phyloP scores from a whole-genome alignment of 2,329 filamentous ascomycete genomes.

The Gyromitra esculenta region DNA sequence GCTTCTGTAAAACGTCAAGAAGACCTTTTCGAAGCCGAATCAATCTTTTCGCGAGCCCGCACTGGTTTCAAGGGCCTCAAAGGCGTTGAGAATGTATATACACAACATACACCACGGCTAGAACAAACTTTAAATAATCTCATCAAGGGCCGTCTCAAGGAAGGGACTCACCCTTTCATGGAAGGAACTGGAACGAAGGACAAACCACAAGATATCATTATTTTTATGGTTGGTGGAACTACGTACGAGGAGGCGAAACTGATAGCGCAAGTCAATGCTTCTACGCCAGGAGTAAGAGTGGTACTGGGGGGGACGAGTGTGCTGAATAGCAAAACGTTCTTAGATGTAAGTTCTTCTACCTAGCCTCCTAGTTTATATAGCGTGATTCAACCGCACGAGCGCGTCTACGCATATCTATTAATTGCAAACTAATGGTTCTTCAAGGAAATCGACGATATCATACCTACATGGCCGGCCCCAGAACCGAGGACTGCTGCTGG shows the following conservation, averaged over 20 bases:
- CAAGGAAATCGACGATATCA: slow-evolving; percentile 83
- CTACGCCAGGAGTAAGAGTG: slow-evolving; percentile 84
- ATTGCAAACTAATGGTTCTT: slow-evolving; percentile 11
- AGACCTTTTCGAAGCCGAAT: slow-evolving; percentile 89
- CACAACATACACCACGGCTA: slow-evolving; percentile 89
- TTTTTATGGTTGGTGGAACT: slow-evolving; percentile 92
- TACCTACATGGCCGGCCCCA: slow-evolving; percentile 83
- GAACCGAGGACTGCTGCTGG: slow-evolving; percentile 69
- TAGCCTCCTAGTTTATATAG: neutral
- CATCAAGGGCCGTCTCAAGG: slow-evolving; percentile 87
- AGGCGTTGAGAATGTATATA: slow-evolving; percentile 98
- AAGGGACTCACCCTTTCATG: slow-evolving; percentile 91
- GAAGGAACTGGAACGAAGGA: slow-evolving; percentile 89
- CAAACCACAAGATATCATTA: slow-evolving; percentile 94
- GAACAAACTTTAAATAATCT: slow-evolving; percentile 90
- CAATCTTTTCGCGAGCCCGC: slow-evolving; percentile 88
- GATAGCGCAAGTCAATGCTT: slow-evolving; percentile 92
- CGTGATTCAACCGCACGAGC: neutral
- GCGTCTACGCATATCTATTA: neutral
- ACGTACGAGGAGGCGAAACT: slow-evolving; percentile 98
- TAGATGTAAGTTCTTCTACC: slow-evolving; percentile 66
- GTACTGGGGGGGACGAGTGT: slow-evolving; percentile 88
- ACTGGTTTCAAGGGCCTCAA: slow-evolving; percentile 93
- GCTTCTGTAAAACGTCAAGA: slow-evolving; percentile 77
- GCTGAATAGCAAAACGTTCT: slow-evolving; percentile 85